Base-by-base conservation (phyloP, 208 protist genomes). In the Balamuthia mandrillaris region DNA sequence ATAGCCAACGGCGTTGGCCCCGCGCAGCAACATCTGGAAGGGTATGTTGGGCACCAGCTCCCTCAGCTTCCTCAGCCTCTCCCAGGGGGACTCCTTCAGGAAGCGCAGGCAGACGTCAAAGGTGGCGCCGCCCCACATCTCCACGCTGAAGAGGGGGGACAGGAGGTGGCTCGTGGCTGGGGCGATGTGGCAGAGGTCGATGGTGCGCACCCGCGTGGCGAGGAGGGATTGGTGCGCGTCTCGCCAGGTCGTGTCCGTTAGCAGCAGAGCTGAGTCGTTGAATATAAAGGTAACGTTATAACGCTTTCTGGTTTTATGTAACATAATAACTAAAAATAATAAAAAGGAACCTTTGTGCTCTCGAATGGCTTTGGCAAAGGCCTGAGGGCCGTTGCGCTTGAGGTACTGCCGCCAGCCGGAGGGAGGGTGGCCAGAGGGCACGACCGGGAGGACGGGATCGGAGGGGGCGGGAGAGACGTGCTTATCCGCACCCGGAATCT, bases 1-100 rank as follows among this genome's bases (percentile, higher is more conserved):
- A 90, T 97, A 97, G 42, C 95, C 95, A 33, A 97, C 95, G 24
- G 93, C 95, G 86, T 97, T 97, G 56, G 91, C 92, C 41, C 95
- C 95, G 29, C 95, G 87, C 18, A 97, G 89, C 14, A 97, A 91
- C 95, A 97, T 97, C 87, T 97, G 92, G 86, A 96, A 96, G 10
- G 94, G 92, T 39, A 96, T 92, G 87, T 97, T 96, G 52, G 95
- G 95, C 12, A 97, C 88, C 12, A 18, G 33, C 77, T 94, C 91
- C 24, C 93, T 60, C 37, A 96, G 79, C 63, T 77, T 33, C 33
- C 86, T 47, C 1, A 96, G 85, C 9, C 94, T 52, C 31, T 93
- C 89, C 90, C 90, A 97, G 31, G 95, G 95, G 74, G 93, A 94
- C 86, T 97, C 95, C 54, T 88, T 63, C 14, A 97, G 87, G 87